Percentiles rank a stretch among this genome's conserved stretches.
Evolutionary conservation across 148 eudicot species (phyloP).

Genomic region (Rhododendron mucronatum): DNA sequence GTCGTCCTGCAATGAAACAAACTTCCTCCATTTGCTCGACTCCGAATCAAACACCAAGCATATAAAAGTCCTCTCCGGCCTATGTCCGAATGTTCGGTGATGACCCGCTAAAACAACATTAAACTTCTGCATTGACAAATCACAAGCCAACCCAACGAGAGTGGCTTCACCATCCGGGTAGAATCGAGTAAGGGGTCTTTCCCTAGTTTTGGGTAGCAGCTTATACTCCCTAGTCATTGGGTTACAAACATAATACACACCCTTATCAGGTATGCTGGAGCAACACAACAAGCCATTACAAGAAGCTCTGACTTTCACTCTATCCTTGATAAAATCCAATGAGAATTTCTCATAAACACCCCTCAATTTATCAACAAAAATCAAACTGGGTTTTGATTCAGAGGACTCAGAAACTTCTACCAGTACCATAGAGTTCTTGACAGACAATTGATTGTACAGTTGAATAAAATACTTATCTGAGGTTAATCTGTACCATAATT

Average conservation of each 20-base stretch:
- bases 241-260: constrained; percentile 88
- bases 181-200: constrained; percentile 77
- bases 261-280: constrained; percentile 82
- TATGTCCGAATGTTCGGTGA: constrained; percentile 74
- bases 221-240: constrained; percentile 72
- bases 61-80: constrained; percentile 60
- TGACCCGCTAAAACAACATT: constrained; percentile 88
- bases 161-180: constrained; percentile 85
- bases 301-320: constrained; percentile 82
- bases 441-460: constrained; percentile 49
- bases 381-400: constrained; percentile 49
- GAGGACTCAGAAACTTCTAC: constrained; percentile 68
- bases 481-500: constrained; percentile 52
- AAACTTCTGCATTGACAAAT: constrained; percentile 40
- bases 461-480: constrained; percentile 58
- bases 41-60: constrained; percentile 74
- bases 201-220: constrained; percentile 64
- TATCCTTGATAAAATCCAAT: constrained; percentile 65
- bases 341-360: constrained; percentile 65
- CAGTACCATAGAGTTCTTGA: constrained; percentile 52
- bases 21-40: constrained; percentile 77
- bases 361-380: constrained; percentile 60
- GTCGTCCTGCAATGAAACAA: constrained; percentile 62
- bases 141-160: constrained; percentile 74
- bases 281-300: constrained; percentile 94